Evolutionary conservation across 495 filamentous ascomycete genomes (phyloP), one percentile per base, ranked within the genome.

Genomic region (Talaromyces nanjingensis): DNA sequence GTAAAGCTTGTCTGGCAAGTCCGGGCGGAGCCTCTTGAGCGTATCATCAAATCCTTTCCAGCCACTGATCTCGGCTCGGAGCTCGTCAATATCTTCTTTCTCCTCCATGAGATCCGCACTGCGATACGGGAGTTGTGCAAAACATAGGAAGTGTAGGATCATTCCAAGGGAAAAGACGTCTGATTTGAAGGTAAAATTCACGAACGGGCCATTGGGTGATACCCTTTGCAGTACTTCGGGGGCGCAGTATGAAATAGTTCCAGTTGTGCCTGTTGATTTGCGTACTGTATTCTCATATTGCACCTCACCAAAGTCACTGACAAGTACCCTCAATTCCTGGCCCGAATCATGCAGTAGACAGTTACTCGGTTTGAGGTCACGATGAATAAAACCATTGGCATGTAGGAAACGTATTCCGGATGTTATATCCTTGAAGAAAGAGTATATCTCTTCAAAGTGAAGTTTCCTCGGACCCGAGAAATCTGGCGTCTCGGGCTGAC

Each of bases 101-200:
- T 98, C 96, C 73, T 98, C 94, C 42, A 96, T 80, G 22, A 86
- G 76, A 67, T 97, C 92, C 34, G 92, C 93, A 69, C 87, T 88
- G 25, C 68, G 77, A 70, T 98, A 98, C 2, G 94, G 94, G 2
- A 98, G 83, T 7, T 90, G 83, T 0, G 90, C 91, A 72, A 98
- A 98, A 71, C 96, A 98, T 76, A 98, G 86, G 67, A 98, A 98
- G 73, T 98, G 96, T 4, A 98, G 83, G 53, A 98, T 97, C 94
- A 98, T 96, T 37, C 94, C 94, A 0, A 98, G 74, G 3, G 92
- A 96, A 75, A 98, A 98, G 11, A 98, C 89, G 71, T 98, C 94
- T 0, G 92, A 97, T 69, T 97, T 98, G 59, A 89, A 89, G 0
- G 91, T 96, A 68, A 98, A 98, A 68, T 98, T 96, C 4, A 90